phyloP scores from a whole-genome alignment of 2,329 filamentous ascomycete genomes.

The Fusarium circinatum region DNA sequence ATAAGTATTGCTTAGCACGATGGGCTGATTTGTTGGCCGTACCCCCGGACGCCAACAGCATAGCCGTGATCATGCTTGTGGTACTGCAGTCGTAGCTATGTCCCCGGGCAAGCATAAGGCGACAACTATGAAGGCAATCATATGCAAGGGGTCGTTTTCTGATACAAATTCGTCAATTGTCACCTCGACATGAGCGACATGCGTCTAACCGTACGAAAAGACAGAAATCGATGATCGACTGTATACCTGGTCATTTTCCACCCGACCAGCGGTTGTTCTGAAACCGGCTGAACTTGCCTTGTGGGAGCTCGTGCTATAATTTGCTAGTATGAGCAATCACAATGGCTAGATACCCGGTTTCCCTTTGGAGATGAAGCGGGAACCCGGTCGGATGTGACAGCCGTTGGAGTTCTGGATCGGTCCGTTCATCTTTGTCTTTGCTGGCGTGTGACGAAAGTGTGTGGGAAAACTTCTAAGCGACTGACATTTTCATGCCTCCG shows the following conservation, averaged over 20 bases:
- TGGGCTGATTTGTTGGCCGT: background rate
- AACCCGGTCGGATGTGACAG: slow-evolving; percentile 22
- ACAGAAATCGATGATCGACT: background rate
- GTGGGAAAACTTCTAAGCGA: slow-evolving; percentile 40
- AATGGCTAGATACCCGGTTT: background rate
- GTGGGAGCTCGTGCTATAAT: background rate
- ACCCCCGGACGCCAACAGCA: background rate
- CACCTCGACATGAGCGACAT: background rate
- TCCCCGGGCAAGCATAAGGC: background rate
- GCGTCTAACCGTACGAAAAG: background rate
- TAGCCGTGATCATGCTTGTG: background rate
- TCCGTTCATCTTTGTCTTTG: background rate
- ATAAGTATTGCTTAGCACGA: background rate
- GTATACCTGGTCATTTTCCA: background rate
- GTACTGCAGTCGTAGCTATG: background rate
- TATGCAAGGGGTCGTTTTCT: background rate
- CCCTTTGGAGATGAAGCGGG: background rate
- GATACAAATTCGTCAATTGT: background rate
- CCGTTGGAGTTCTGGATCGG: background rate
- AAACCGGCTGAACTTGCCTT: background rate
- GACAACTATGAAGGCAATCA: background rate
- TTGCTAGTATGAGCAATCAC: background rate
- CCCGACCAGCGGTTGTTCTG: background rate
- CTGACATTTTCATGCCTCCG: slow-evolving; percentile 59
- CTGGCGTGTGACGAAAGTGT: background rate